phyloP scores from a whole-genome alignment of 1,284 basidiomycete genomes.

The Ceratobasidium sp. region DNA sequence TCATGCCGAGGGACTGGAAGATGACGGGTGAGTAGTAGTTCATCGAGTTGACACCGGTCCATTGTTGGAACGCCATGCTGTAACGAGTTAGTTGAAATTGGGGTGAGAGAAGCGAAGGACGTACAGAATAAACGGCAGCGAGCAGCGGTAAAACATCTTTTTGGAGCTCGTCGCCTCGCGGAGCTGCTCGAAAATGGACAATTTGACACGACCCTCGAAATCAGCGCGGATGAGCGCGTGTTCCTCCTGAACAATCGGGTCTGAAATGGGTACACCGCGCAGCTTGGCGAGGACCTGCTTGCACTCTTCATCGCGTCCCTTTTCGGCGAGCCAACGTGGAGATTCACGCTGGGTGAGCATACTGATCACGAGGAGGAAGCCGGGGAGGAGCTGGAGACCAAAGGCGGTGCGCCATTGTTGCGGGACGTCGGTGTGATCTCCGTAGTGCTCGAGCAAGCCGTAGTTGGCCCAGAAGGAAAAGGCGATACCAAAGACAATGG shows the following conservation, averaged over 20 bases:
- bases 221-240: slow-evolving; percentile 46
- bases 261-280: slow-evolving; percentile 35
- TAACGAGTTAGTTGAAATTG: slow-evolving; percentile 1
- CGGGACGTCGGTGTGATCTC: slow-evolving; percentile 42
- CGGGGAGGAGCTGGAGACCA: slow-evolving; percentile 52
- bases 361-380: slow-evolving; percentile 49
- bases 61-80: slow-evolving; percentile 51
- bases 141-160: slow-evolving; percentile 50
- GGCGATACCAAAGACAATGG: slow-evolving; percentile 51
- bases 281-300: slow-evolving; percentile 38
- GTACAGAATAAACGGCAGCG: slow-evolving; percentile 49
- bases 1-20: slow-evolving; percentile 51
- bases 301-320: slow-evolving; percentile 50
- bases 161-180: slow-evolving; percentile 47
- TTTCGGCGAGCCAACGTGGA: slow-evolving; percentile 52
- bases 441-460: slow-evolving; percentile 45
- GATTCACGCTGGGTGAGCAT: slow-evolving; percentile 49
- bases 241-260: slow-evolving; percentile 47
- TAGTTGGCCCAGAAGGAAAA: slow-evolving; percentile 50
- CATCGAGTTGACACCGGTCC: slow-evolving; percentile 50
- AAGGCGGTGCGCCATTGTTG: slow-evolving; percentile 52
- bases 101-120: neutral
- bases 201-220: slow-evolving; percentile 46
- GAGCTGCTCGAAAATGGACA: slow-evolving; percentile 47
- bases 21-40: slow-evolving; percentile 51